Percentiles rank a stretch among this genome's conserved stretches.
phyloP scores from a whole-genome alignment of 2,329 filamentous ascomycete species.

The Byssochlamys sp. region DNA sequence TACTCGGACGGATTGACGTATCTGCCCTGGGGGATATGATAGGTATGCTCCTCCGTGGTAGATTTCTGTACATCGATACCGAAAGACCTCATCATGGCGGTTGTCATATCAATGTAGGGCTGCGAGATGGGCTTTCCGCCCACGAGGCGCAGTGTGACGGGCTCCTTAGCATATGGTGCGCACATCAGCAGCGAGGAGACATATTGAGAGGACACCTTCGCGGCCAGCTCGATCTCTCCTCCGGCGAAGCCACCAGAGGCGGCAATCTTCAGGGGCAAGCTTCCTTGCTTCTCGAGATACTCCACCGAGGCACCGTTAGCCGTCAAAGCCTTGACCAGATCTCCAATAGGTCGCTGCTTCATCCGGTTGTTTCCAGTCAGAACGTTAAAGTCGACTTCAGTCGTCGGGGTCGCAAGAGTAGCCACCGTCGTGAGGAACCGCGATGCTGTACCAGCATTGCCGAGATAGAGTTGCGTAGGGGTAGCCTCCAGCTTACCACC shows the following conservation, averaged over 20 bases:
- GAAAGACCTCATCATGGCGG: slow-evolving; percentile 91
- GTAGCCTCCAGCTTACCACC: slow-evolving; percentile 76
- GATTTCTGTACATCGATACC: slow-evolving; percentile 73
- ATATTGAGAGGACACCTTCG: slow-evolving; percentile 97
- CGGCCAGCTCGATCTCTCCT: slow-evolving; percentile 80
- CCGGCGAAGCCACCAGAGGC: slow-evolving; percentile 76
- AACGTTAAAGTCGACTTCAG: slow-evolving; percentile 56
- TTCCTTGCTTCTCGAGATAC: slow-evolving; percentile 74
- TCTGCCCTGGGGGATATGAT: slow-evolving; percentile 75
- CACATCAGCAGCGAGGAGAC: slow-evolving; percentile 96
- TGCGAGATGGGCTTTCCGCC: slow-evolving; percentile 98
- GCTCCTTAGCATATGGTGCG: slow-evolving; percentile 88
- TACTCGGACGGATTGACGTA: slow-evolving; percentile 83
- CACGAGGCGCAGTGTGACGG: slow-evolving; percentile 78
- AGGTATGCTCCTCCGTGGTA: slow-evolving; percentile 72
- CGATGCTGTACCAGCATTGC: slow-evolving; percentile 92
- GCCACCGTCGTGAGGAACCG: slow-evolving; percentile 89
- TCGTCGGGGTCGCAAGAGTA: slow-evolving; percentile 61
- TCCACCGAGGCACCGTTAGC: slow-evolving; percentile 79
- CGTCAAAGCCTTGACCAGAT: slow-evolving; percentile 79
- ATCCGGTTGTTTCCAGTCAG: slow-evolving; percentile 91
- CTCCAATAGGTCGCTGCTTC: slow-evolving; percentile 89
- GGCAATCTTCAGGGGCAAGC: slow-evolving; percentile 71
- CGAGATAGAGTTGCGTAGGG: slow-evolving; percentile 71
- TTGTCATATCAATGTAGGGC: slow-evolving; percentile 96